phyloP scores from a whole-genome alignment of 129 eudicot species.

The Rutidosis leptorrhynchoides region DNA sequence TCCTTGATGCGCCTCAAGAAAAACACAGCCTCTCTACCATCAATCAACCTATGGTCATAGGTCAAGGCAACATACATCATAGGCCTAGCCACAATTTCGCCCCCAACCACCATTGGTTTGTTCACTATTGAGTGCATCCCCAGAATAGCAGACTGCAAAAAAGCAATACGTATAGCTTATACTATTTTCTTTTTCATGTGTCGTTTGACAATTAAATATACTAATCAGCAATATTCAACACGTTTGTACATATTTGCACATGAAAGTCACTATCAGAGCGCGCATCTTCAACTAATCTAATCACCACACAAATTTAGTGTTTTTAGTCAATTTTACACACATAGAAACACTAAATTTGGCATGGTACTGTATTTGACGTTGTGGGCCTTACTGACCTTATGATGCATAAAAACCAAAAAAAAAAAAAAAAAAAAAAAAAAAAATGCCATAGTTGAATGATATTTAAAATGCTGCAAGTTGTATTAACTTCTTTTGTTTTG shows the following conservation, averaged over 20 bases:
- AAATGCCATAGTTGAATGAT: neutral
- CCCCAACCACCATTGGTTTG: constrained; percentile 72
- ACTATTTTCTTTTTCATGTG: too few species aligned
- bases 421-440: too few species aligned
- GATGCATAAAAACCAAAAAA: neutral
- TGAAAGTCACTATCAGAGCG: neutral
- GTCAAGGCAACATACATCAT: constrained; percentile 76
- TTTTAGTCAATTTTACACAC: neutral
- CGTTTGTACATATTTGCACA: neutral
- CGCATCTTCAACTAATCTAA: neutral
- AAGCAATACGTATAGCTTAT: too few species aligned
- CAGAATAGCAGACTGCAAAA: constrained; percentile 62
- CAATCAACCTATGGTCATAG: constrained; percentile 70
- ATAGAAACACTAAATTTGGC: neutral
- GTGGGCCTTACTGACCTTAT: neutral
- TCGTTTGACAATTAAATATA: neutral
- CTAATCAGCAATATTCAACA: neutral
- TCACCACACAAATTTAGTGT: neutral
- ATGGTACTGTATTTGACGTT: neutral
- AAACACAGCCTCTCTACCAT: constrained; percentile 80
- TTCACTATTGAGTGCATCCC: constrained; percentile 77
- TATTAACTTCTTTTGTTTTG: neutral
- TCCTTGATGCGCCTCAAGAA: constrained; percentile 74
- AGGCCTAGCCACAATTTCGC: constrained; percentile 49
- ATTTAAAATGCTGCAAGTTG: neutral